Base-by-base conservation (phyloP, 495 filamentous ascomycete genomes). In the Penicillium pulvis region DNA sequence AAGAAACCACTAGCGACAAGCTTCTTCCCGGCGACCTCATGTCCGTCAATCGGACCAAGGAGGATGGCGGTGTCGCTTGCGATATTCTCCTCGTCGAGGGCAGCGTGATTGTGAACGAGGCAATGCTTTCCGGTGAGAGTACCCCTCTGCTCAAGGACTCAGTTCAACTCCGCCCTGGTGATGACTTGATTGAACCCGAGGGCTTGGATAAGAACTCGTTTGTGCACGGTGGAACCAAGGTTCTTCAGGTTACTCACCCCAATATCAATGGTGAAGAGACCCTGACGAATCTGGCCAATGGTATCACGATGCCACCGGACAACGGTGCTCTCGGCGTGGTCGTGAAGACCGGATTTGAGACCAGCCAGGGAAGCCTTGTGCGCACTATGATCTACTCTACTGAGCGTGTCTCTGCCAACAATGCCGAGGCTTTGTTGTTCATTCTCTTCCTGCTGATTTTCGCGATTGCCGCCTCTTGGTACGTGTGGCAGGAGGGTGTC, bases 311-410 rank as follows among this genome's bases (percentile, higher is more conserved):
- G 17, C 81, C 88, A 11, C 94, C 94, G 0, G 94, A 99, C 74
- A 91, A 93, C 64, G 94, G 94, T 46, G 94, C 91, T 10, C 84
- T 98, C 80, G 94, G 93, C 58, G 83, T 98, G 58, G 90, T 98
- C 47, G 90, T 92, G 59, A 97, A 96, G 82, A 99, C 95, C 45
- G 94, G 94, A 5, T 99, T 99, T 62, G 94, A 99, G 77, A 99
- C 94, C 8, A 97, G 92, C 57, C 94, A 99, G 73, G 94, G 94
- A 61, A 97, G 90, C 70, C 81, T 99, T 56, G 94, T 99, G 44
- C 91, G 94, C 33, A 99, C 94, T 48, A 99, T 99, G 94, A 98
- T 99, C 62, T 99, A 97, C 77, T 97, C 95, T 4, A 99, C 94
- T 6, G 94, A 99, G 72, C 91, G 93, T 67, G 94, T 99, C 33